A percentile compares a stretch with the other conserved stretches of the same genome.
These are phyloP conservation scores for Mycena leptocephala DNA, from an alignment of 768 basidiomycete species.

Conservation along the genomic window DNA sequence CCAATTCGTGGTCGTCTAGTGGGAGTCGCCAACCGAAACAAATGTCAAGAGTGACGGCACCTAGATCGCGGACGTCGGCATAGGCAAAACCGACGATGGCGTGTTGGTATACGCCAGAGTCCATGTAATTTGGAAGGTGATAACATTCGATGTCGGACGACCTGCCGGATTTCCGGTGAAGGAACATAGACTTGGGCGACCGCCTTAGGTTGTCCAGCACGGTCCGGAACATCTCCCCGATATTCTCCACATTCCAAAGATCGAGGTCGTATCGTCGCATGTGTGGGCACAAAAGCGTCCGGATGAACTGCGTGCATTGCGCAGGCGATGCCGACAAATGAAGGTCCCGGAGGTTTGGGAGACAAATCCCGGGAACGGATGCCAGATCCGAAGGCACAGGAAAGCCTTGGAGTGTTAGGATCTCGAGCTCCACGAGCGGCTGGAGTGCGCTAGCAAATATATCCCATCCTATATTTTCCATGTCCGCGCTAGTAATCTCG, in stretches of 20 bases:
- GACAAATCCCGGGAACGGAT: background rate
- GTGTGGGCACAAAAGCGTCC: background rate
- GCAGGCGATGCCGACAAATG: background rate
- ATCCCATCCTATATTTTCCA: background rate
- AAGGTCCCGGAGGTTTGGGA: conserved; percentile 13
- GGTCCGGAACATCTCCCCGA: background rate
- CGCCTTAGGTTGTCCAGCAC: background rate
- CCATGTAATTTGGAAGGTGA: background rate
- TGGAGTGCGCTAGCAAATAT: conserved; percentile 4
- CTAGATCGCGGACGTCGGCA: background rate
- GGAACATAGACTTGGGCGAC: conserved; percentile 18
- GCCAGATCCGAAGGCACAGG: background rate
- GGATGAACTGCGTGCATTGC: background rate
- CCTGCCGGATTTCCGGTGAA: background rate
- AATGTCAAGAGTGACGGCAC: background rate
- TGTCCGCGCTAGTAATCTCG: background rate
- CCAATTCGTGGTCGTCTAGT: background rate
- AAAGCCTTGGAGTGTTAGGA: conserved; percentile 5
- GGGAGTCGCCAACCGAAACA: conserved; percentile 7
- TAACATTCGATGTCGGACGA: background rate
- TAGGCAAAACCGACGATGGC: conserved; percentile 12
- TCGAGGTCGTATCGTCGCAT: background rate
- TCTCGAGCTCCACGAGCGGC: conserved; percentile 9
- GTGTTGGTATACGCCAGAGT: conserved; percentile 5
- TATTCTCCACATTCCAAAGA: background rate